Evolutionary conservation across 2,329 filamentous ascomycete species (phyloP).

Genomic region (Capronia coronata): DNA sequence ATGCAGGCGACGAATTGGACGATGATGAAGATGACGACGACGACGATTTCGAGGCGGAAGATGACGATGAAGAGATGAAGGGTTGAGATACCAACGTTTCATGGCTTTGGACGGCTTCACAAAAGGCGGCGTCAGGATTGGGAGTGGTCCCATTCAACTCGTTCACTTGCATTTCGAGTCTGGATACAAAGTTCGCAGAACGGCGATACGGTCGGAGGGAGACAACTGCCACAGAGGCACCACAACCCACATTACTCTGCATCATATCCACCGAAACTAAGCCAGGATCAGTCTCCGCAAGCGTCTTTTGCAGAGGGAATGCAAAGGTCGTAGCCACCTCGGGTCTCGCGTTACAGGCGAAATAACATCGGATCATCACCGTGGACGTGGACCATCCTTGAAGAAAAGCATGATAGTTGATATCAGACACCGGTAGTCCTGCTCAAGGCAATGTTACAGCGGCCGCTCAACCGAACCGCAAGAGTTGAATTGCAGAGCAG

Average conservation of each 20-base stretch:
- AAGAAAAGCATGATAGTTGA: too few relatives aligned
- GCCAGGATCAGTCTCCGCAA: not conserved
- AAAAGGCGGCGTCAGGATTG: not conserved
- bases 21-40: slow-evolving; percentile 56
- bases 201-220: not conserved
- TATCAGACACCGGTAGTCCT: too few relatives aligned
- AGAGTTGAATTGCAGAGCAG: too few relatives aligned
- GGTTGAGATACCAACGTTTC: slow-evolving; percentile 17
- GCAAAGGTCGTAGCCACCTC: not conserved
- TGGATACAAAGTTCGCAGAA: not conserved
- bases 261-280: not conserved
- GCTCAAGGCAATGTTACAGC: too few relatives aligned
- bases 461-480: too few relatives aligned
- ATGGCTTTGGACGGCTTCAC: not conserved
- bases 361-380: not conserved
- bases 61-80: slow-evolving; percentile 27
- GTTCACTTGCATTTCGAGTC: not conserved
- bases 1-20: slow-evolving; percentile 63
- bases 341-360: not conserved
- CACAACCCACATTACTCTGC: not conserved
- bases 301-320: not conserved
- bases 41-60: slow-evolving; percentile 31
- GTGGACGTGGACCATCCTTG: not conserved
- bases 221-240: not conserved
- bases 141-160: too few relatives aligned